Percentiles rank a stretch among this genome's conserved stretches.
These are phyloP conservation scores for Garcia nutans DNA, from an alignment of 345 rosid genomes.

Conservation along the genomic window DNA sequence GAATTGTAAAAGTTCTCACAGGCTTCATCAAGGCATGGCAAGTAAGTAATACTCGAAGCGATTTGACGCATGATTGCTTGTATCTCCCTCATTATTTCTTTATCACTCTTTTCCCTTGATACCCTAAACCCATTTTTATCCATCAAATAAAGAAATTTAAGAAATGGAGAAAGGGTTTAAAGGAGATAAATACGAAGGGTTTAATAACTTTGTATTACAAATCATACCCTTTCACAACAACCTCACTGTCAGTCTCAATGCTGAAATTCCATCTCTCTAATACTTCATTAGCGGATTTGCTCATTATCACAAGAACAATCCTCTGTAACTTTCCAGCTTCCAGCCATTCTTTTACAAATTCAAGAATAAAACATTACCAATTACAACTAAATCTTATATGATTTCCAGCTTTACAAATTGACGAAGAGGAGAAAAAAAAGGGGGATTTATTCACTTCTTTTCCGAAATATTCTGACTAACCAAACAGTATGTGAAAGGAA, in stretches of 20 bases:
- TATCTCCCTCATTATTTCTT: constrained; percentile 94
- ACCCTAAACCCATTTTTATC: constrained; percentile 44
- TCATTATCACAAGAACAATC: constrained; percentile 83
- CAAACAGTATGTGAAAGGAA: not conserved
- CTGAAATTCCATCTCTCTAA: constrained; percentile 95
- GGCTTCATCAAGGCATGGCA: constrained; percentile 92
- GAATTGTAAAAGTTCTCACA: constrained; percentile 42
- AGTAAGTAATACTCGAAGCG: constrained; percentile 89
- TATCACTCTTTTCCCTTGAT: constrained; percentile 92
- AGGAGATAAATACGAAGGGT: not conserved
- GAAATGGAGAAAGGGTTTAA: not conserved
- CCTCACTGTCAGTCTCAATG: constrained; percentile 76
- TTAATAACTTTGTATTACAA: not conserved
- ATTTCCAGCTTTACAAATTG: no score
- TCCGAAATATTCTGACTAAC: constrained; percentile 2
- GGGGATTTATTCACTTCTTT: no score
- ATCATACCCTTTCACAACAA: constrained; percentile 75
- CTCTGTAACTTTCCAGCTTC: constrained; percentile 89
- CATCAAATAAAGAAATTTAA: constrained; percentile 4
- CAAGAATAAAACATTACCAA: constrained; percentile 15
- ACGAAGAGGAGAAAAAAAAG: not conserved
- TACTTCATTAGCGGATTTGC: constrained; percentile 76
- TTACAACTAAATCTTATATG: not conserved
- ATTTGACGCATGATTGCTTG: constrained; percentile 95
- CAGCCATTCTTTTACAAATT: constrained; percentile 68